Conservation (phyloP, 1,284 basidiomycete species). For the Cutaneotrichosporon daszewskae region DNA sequence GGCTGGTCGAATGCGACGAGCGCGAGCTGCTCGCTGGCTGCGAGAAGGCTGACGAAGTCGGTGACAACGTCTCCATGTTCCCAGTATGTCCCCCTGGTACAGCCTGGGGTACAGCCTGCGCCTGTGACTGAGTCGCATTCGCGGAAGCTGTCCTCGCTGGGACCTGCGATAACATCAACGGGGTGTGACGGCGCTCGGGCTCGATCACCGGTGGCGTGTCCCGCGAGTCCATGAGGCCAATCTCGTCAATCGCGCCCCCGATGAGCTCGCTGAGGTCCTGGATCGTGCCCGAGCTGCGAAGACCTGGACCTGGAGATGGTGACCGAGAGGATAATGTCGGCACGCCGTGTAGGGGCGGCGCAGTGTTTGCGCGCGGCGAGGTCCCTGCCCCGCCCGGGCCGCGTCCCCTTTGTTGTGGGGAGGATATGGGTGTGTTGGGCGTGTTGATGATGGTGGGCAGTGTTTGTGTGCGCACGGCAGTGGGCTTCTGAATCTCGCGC, state of each 20-base stretch:
- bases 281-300: constrained; percentile 20
- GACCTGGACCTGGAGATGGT: background rate
- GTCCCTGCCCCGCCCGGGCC: background rate
- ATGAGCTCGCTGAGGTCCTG: constrained; percentile 44
- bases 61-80: constrained; percentile 6
- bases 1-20: constrained; percentile 2
- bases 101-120: background rate
- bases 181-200: constrained; percentile 12
- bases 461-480: background rate
- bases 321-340: background rate
- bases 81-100: too few species aligned
- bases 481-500: background rate
- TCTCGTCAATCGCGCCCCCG: constrained; percentile 45
- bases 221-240: constrained; percentile 35
- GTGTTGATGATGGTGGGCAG: constrained; percentile 33
- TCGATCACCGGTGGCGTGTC: constrained; percentile 33
- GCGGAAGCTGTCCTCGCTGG: constrained; percentile 5
- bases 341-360: background rate
- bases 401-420: too few species aligned
- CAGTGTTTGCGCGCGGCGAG: constrained; percentile 7
- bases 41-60: constrained; percentile 1
- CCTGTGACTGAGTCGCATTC: background rate
- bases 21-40: too few species aligned
- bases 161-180: background rate
- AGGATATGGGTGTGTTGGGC: constrained; percentile 14